Evolutionary conservation across 2,329 filamentous ascomycete genomes (phyloP).

Genomic region (Neonectria neomacrospora): DNA sequence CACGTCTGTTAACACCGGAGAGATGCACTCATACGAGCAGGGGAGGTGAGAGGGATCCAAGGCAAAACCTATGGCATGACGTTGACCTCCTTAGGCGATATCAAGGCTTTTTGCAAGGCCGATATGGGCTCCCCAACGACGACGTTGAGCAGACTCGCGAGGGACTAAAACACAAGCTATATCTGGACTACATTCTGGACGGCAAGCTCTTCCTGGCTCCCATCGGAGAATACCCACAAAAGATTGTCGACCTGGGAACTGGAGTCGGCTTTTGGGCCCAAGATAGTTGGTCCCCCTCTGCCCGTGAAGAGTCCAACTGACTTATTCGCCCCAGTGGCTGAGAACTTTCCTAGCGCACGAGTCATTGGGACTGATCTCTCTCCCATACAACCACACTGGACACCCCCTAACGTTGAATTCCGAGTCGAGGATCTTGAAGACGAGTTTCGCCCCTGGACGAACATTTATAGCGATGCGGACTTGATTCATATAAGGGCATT

Average conservation of each 20-base stretch:
- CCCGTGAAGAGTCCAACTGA: constrained; percentile 22
- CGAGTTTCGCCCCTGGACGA: constrained; percentile 50
- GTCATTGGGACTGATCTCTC: constrained; percentile 59
- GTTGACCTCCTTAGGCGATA: constrained; percentile 56
- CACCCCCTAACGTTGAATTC: constrained; percentile 68
- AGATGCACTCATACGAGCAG: constrained; percentile 51
- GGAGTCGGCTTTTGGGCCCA: constrained; percentile 68
- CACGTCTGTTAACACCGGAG: constrained; percentile 52
- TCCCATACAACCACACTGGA: constrained; percentile 57
- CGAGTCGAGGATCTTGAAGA: constrained; percentile 53
- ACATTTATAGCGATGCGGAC: constrained; percentile 56
- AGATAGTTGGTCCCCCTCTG: constrained; percentile 51
- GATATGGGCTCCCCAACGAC: constrained; percentile 65
- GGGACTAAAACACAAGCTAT: constrained; percentile 59
- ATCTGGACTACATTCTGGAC: constrained; percentile 59
- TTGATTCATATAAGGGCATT: constrained; percentile 66
- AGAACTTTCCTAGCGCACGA: constrained; percentile 56
- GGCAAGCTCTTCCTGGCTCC: constrained; percentile 57
- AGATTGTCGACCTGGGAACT: constrained; percentile 62
- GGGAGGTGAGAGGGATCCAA: constrained; percentile 48
- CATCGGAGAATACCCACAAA: constrained; percentile 57
- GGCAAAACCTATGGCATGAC: neutral
- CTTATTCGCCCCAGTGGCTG: constrained; percentile 52
- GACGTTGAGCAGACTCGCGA: constrained; percentile 62
- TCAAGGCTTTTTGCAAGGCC: constrained; percentile 58